Percentiles rank a stretch among this genome's conserved stretches.
Evolutionary conservation across 2,329 filamentous ascomycete species (phyloP).

Genomic region (Lachnellula occidentalis): DNA sequence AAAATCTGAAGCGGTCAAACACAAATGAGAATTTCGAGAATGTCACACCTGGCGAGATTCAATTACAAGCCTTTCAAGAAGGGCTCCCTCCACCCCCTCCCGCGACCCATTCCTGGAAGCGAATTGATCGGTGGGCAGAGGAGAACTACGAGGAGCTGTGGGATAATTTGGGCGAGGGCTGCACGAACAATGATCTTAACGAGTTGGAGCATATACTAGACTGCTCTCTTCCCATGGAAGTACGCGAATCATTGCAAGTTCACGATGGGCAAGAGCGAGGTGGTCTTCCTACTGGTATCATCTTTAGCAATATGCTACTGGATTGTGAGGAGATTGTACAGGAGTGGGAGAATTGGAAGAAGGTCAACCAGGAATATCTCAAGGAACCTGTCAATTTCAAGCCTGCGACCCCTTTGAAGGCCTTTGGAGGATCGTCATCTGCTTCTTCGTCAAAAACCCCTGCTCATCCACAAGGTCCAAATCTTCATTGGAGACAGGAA

Average conservation of each 20-base stretch:
- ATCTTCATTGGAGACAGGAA: conserved; percentile 75
- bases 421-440: conserved; percentile 54
- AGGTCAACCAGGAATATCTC: conserved; percentile 86
- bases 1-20: conserved; percentile 56
- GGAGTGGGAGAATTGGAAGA: conserved; percentile 95
- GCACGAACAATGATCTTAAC: conserved; percentile 90
- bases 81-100: conserved; percentile 87
- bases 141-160: conserved; percentile 92
- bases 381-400: conserved; percentile 44
- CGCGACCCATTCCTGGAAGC: conserved; percentile 82
- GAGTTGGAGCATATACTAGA: conserved; percentile 95
- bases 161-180: conserved; percentile 89
- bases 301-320: conserved; percentile 91
- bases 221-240: conserved; percentile 86
- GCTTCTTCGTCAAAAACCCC: conserved; percentile 64
- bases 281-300: conserved; percentile 81
- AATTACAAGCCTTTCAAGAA: conserved; percentile 92
- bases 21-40: conserved; percentile 64
- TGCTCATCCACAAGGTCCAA: conserved; percentile 43
- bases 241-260: conserved; percentile 82
- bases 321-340: conserved; percentile 98
- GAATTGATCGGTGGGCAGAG: conserved; percentile 91
- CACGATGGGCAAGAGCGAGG: conserved; percentile 98
- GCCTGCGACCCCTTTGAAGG: conserved; percentile 64
- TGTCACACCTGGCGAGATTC: conserved; percentile 75